Evolutionary conservation across 2,329 filamentous ascomycete genomes (phyloP), one percentile per base, ranked within the genome.

Genomic region (Xylaria sp.): DNA sequence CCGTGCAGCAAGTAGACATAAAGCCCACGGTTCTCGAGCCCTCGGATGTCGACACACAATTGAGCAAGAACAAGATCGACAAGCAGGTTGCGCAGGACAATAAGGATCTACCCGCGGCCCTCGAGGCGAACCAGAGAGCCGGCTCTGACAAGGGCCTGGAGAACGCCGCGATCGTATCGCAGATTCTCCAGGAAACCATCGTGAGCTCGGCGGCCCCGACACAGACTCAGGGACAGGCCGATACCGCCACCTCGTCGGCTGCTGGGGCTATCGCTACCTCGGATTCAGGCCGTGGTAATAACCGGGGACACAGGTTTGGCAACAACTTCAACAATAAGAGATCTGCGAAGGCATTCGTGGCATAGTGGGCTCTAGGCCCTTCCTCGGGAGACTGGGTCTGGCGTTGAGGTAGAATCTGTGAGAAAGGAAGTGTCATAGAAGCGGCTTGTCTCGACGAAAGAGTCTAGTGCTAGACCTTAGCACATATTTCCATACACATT

Each of bases 1-100:
- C 86, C 2, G 82, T 89, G 20, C 84, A 88, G 76, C 87, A 90
- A 73, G 78, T 79, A 34, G 86, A 88, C 73, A 45, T 52, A 13
- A 72, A 76, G 0, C 66, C 81, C 53, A 82, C 76, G 57, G 75
- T 74, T 64, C 86, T 86, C 78, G 81, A 77, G 0, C 78, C 84
- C 2, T 74, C 78, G 56, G 80, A 78, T 58, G 84, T 89, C 73
- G 65, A 73, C 5, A 88, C 87, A 0, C 76, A 75, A 0, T 79
- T 85, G 69, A 81, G 78, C 1, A 77, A 86, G 6, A 77, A 83
- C 2, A 81, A 75, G 18, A 80, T 88, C 48, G 70, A 80, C 1
- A 79, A 76, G 1, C 86, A 90, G 77, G 81, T 88, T 23, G 75
- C 80, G 48, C 75, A 82, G 71, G 85, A 89, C 78, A 76, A 85